Percentiles rank a stretch among this genome's conserved stretches.
These are phyloP conservation scores for Papiliotrema nemorosa DNA, from an alignment of 1,284 basidiomycete species.

Conservation along the genomic window DNA sequence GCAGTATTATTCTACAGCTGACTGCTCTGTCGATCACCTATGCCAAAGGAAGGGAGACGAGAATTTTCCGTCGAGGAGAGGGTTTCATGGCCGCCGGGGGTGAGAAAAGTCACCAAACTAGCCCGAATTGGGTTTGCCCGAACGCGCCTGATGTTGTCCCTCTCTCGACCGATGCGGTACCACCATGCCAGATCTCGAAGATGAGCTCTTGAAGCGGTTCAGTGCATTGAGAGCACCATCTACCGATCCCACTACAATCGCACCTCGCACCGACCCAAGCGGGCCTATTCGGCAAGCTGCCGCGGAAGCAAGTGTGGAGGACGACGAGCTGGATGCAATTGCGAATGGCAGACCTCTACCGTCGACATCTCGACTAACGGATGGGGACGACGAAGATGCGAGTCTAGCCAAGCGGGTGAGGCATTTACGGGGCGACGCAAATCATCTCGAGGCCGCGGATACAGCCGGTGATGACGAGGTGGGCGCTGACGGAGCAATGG, in stretches of 20 bases:
- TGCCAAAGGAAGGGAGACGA: too few species aligned
- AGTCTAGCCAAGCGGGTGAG: not conserved
- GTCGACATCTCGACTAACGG: not conserved
- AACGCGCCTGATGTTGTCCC: too few species aligned
- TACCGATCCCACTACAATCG: not conserved
- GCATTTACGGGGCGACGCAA: not conserved
- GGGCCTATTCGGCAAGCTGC: not conserved
- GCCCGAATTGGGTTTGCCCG: too few species aligned
- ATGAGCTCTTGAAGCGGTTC: constrained; percentile 7
- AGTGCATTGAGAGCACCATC: constrained; percentile 4
- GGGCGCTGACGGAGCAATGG: constrained; percentile 1
- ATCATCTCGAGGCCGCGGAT: not conserved
- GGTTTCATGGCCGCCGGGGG: too few species aligned
- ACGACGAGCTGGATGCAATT: constrained; percentile 2
- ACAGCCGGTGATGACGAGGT: not conserved
- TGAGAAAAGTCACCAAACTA: too few species aligned
- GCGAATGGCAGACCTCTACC: constrained; percentile 1
- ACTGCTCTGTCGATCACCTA: too few species aligned
- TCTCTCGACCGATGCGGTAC: too few species aligned
- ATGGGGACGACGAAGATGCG: not conserved
- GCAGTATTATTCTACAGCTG: too few species aligned
- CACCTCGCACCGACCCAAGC: not conserved
- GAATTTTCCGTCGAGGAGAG: too few species aligned
- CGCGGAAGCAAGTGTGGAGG: not conserved
- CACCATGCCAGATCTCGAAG: too few species aligned